A percentile compares a stretch with the other conserved stretches of the same genome.
phyloP scores from a whole-genome alignment of 73 alveolate species.

The Paramecium primaurelia region DNA sequence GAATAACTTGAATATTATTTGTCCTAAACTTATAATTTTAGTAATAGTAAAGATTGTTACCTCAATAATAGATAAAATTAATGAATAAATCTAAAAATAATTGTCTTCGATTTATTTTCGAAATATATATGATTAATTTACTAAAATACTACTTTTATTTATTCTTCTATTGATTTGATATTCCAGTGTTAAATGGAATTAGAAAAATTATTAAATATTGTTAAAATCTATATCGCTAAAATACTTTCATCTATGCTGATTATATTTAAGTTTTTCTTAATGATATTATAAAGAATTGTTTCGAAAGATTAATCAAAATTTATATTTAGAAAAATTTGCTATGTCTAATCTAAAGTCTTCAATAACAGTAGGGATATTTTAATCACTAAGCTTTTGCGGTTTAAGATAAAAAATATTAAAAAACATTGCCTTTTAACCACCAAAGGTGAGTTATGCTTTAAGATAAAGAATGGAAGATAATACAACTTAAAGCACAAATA shows the following conservation, averaged over 20 bases:
- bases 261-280: background rate
- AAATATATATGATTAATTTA: too few relatives aligned
- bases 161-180: background rate
- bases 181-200: background rate
- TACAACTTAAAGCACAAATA: background rate
- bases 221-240: background rate
- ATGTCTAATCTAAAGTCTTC: constrained; percentile 13
- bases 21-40: background rate
- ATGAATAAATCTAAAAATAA: background rate
- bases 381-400: constrained; percentile 24
- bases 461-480: background rate
- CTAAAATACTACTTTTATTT: too few relatives aligned
- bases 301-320: background rate
- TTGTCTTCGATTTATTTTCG: background rate
- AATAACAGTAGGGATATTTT: background rate
- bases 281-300: background rate
- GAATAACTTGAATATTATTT: background rate
- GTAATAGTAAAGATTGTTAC: background rate
- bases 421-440: constrained; percentile 11
- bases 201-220: too few relatives aligned
- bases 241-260: background rate
- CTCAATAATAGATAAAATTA: background rate
- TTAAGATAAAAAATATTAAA: background rate
- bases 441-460: background rate
- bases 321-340: background rate